Evolutionary conservation across 768 basidiomycete species (phyloP).

Genomic region (Infundibulicybe gibba): DNA sequence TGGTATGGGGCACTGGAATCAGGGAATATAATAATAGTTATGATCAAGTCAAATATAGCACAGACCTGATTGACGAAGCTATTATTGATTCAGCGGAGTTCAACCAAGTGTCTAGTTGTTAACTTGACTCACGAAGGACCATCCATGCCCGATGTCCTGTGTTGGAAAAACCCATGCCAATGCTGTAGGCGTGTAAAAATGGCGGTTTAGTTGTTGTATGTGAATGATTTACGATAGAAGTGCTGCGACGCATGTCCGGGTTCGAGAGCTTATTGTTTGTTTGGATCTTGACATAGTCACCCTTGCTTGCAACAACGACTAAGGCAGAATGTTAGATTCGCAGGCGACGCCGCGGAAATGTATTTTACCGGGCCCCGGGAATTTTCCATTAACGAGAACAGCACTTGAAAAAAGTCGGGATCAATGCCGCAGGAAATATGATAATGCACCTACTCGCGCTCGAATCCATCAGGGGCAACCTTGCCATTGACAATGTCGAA

Average conservation of each 20-base stretch:
- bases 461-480: constrained; percentile 19
- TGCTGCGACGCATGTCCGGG: constrained; percentile 25
- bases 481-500: constrained; percentile 14
- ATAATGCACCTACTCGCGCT: constrained; percentile 9
- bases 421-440: neutral
- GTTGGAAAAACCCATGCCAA: constrained; percentile 29
- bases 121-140: constrained; percentile 24
- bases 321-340: neutral
- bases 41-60: neutral
- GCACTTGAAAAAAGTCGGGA: constrained; percentile 10
- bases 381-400: constrained; percentile 21
- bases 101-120: constrained; percentile 5
- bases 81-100: neutral
- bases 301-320: constrained; percentile 16
- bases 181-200: constrained; percentile 12
- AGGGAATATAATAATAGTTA: neutral
- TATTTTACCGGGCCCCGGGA: constrained; percentile 19
- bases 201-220: neutral
- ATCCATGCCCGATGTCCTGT: constrained; percentile 26
- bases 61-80: constrained; percentile 36
- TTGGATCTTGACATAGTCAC: constrained; percentile 23
- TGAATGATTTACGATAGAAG: constrained; percentile 18
- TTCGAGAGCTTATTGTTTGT: constrained; percentile 21
- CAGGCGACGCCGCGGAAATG: neutral
- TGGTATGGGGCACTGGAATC: constrained; percentile 30